phyloP scores from a whole-genome alignment of 2,329 filamentous ascomycete genomes.

The Eutypa lata region DNA sequence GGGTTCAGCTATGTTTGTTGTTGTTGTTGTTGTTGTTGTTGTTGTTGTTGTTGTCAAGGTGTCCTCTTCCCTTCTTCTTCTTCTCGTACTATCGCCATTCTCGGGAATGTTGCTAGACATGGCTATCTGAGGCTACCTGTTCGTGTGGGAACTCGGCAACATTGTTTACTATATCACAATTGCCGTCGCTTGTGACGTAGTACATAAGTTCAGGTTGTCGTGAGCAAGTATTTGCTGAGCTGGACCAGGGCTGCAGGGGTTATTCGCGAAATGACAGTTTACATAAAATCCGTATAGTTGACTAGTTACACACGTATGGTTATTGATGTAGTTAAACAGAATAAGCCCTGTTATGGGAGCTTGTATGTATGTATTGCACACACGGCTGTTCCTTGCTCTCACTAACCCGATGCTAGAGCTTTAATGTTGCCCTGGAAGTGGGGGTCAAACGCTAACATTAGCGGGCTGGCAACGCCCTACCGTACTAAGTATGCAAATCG shows the following conservation, averaged over 20 bases:
- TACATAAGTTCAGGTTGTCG: neutral
- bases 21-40: neutral
- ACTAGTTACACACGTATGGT: too few relatives aligned
- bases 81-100: neutral
- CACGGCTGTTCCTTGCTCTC: too few relatives aligned
- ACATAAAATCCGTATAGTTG: too few relatives aligned
- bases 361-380: neutral
- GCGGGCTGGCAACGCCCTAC: too few relatives aligned
- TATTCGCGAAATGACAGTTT: neutral
- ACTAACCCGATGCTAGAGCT: too few relatives aligned
- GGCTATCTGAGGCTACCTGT: neutral
- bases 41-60: neutral
- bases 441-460: too few relatives aligned
- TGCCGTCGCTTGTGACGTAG: neutral
- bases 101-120: neutral
- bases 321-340: too few relatives aligned
- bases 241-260: too few relatives aligned
- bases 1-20: slow-evolving; percentile 3
- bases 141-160: neutral
- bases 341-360: too few relatives aligned
- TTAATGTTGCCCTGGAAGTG: too few relatives aligned
- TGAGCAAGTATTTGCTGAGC: neutral
- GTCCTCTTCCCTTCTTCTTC: neutral
- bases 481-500: too few relatives aligned
- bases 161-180: neutral